Base-by-base conservation (phyloP, 2,329 filamentous ascomycete genomes). In the Aspergillus thermomutatus region DNA sequence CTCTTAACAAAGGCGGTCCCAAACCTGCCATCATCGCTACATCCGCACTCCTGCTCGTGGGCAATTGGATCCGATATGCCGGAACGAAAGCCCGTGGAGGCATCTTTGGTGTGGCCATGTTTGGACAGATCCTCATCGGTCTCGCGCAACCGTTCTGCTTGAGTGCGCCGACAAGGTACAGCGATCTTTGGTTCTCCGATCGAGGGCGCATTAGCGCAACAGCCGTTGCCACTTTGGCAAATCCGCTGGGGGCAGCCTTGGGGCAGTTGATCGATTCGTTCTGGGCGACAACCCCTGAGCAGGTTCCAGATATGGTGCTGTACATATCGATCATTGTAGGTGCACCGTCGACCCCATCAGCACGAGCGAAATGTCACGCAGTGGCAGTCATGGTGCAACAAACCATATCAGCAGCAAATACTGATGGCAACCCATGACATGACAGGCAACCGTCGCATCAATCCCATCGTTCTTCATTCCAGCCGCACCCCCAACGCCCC, bases 121-220 rank as follows among this genome's bases (percentile, higher is more conserved):
- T 95, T 64, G 93, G 93, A 4, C 93, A 97, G 77, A 88, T 97
- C 70, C 73, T 99, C 58, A 91, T 90, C 52, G 94, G 93, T 0
- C 81, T 97, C 41, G 87, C 91, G 0, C 94, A 99, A 71, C 92
- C 94, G 0, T 97, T 97, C 72, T 91, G 96, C 11, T 84, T 97
- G 9, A 87, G 89, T 6, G 91, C 93, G 0, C 93, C 94, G 0
- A 93, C 94, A 0, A 82, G 91, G 60, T 99, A 96, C 75, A 94
- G 90, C 54, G 92, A 97, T 71, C 79, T 96, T 58, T 97, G 94
- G 94, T 97, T 97, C 76, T 92, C 91, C 1, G 87, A 89, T 66
- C 79, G 81, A 10, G 93, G 92, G 7, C 85, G 94, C 54, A 90
- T 96, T 11, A 88, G 89, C 53, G 93, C 93, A 19, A 97, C 93